phyloP scores from a whole-genome alignment of 495 filamentous ascomycete species.

The Penicillium alfredii region DNA sequence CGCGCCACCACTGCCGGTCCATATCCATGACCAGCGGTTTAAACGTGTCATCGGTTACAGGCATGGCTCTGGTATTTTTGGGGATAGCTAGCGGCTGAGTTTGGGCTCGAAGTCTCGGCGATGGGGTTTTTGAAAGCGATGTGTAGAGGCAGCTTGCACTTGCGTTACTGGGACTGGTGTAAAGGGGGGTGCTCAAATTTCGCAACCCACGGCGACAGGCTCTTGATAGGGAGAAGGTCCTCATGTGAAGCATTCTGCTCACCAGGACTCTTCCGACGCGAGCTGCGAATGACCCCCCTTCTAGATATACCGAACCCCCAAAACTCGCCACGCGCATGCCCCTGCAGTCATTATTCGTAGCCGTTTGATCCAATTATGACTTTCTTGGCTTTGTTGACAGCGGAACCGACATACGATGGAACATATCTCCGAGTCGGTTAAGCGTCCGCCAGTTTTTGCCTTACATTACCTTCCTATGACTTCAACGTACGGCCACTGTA shows the following conservation, averaged over 20 bases:
- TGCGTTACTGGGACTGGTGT: background rate
- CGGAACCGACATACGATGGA: background rate
- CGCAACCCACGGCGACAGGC: too few relatives aligned
- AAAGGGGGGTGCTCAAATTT: too few relatives aligned
- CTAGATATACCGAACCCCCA: background rate
- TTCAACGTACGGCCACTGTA: too few relatives aligned
- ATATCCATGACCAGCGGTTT: background rate
- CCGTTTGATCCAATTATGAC: background rate
- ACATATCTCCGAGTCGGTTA: background rate
- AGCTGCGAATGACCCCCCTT: background rate
- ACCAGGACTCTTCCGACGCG: background rate
- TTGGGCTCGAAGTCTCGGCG: too few relatives aligned
- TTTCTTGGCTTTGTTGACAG: background rate
- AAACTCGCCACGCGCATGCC: background rate
- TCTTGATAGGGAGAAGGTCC: background rate
- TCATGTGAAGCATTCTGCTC: background rate
- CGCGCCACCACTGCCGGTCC: constrained; percentile 21
- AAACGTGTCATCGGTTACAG: background rate
- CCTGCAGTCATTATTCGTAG: background rate
- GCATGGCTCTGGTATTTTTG: too few relatives aligned
- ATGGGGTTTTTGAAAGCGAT: too few relatives aligned
- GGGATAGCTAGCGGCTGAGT: too few relatives aligned
- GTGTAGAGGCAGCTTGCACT: background rate
- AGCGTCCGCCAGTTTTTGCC: background rate
- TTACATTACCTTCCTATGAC: constrained; percentile 1